Percentiles rank a stretch among this genome's conserved stretches.
Conservation (phyloP, 2,329 filamentous ascomycete genomes). For the Lachnellula hyalina region DNA sequence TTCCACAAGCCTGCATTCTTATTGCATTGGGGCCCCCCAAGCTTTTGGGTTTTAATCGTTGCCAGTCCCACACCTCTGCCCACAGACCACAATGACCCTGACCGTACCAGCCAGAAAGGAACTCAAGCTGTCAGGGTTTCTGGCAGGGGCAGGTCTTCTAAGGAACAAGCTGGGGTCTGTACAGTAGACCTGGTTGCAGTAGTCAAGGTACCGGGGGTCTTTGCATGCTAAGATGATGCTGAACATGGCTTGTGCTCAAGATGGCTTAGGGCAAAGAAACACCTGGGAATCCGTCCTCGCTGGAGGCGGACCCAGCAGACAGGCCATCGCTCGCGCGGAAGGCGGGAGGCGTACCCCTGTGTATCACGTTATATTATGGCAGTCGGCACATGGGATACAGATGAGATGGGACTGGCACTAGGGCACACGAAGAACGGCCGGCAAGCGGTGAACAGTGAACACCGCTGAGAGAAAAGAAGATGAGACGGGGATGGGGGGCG, state of each 20-base stretch:
- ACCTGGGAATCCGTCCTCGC: not conserved
- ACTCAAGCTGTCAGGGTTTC: constrained; percentile 12
- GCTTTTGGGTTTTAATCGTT: constrained; percentile 19
- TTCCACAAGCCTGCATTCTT: constrained; percentile 16
- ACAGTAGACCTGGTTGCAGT: constrained; percentile 13
- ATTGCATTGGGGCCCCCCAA: constrained; percentile 21
- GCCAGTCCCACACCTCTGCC: constrained; percentile 25
- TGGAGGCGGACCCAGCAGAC: not conserved
- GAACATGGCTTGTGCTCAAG: constrained; percentile 13
- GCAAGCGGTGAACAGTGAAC: not conserved
- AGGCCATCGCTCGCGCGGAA: constrained; percentile 20
- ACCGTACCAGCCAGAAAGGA: constrained; percentile 16
- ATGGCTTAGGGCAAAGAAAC: constrained; percentile 2
- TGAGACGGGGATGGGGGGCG: not conserved
- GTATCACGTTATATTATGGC: constrained; percentile 23
- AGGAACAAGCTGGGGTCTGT: constrained; percentile 18
- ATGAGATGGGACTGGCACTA: not conserved
- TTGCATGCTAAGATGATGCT: constrained; percentile 14
- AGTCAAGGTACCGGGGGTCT: constrained; percentile 16
- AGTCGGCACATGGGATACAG: not conserved
- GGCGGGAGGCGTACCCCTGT: constrained; percentile 22
- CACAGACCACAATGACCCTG: constrained; percentile 22
- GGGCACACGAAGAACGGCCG: not conserved
- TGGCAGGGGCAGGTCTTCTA: constrained; percentile 20
- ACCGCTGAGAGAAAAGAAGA: not conserved